Conservation (phyloP, 352 stramenopile genomes). For the Pythium periplocum region DNA sequence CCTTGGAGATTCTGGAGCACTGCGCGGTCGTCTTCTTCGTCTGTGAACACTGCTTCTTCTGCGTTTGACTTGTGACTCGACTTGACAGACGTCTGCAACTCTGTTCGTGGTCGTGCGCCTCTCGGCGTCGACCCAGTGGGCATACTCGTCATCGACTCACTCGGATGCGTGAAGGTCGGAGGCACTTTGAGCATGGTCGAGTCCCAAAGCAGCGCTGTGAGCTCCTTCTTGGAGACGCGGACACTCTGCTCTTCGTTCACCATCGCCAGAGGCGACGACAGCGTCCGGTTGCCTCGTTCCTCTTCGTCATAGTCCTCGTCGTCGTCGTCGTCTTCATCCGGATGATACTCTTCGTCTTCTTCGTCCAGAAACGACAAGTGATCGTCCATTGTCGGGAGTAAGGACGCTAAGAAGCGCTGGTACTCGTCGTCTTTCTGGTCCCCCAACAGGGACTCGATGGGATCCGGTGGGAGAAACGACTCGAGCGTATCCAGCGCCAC, state of each 20-base stretch:
- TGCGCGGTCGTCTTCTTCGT: slow-evolving; percentile 5
- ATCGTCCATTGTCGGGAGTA: slow-evolving; percentile 36
- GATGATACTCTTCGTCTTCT: slow-evolving; percentile 79
- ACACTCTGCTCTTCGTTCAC: slow-evolving; percentile 4
- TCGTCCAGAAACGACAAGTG: slow-evolving; percentile 83
- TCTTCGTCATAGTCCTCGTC: slow-evolving; percentile 43
- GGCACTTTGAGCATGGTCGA: slow-evolving; percentile 63
- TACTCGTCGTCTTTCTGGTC: slow-evolving; percentile 60
- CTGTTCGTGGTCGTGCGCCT: too few relatives aligned
- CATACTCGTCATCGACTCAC: background rate
- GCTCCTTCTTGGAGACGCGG: slow-evolving; percentile 74
- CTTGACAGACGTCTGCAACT: background rate
- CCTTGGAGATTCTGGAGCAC: slow-evolving; percentile 21
- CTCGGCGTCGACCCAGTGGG: too few relatives aligned
- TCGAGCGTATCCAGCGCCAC: slow-evolving; percentile 71
- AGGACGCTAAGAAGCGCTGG: slow-evolving; percentile 75
- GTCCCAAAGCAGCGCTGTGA: slow-evolving; percentile 78
- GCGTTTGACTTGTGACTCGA: slow-evolving; percentile 1
- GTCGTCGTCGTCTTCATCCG: slow-evolving; percentile 66
- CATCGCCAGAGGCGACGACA: too few relatives aligned
- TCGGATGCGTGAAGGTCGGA: slow-evolving; percentile 10
- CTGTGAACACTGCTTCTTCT: slow-evolving; percentile 2
- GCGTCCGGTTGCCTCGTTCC: too few relatives aligned
- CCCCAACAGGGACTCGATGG: slow-evolving; percentile 19
- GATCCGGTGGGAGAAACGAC: slow-evolving; percentile 33